A percentile compares a stretch with the other conserved stretches of the same genome.
Conservation (phyloP, 2,329 filamentous ascomycete species). For the Aspergillus calidoustus region DNA sequence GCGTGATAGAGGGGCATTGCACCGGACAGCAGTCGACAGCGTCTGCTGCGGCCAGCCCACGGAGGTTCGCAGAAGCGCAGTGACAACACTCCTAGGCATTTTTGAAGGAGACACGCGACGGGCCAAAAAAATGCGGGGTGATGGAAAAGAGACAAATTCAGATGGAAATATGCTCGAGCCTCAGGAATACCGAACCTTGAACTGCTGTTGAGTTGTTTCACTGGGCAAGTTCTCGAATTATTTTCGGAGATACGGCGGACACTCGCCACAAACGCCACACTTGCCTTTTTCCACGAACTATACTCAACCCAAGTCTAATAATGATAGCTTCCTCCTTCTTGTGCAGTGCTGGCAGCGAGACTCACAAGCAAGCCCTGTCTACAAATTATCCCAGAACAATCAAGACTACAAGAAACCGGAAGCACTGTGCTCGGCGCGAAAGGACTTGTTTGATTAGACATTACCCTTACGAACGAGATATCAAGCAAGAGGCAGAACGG, state of each 20-base stretch:
- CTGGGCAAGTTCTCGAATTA: neutral
- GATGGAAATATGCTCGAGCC: neutral
- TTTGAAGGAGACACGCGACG: slow-evolving; percentile 25
- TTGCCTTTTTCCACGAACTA: slow-evolving; percentile 1
- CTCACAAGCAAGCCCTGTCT: too few species aligned
- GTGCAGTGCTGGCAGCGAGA: too few species aligned
- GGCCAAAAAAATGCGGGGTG: slow-evolving; percentile 4
- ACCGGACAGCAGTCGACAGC: slow-evolving; percentile 21
- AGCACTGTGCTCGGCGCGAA: neutral
- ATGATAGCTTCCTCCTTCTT: too few species aligned
- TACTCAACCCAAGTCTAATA: neutral
- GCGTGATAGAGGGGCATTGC: slow-evolving; percentile 28
- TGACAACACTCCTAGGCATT: slow-evolving; percentile 25
- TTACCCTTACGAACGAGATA: neutral
- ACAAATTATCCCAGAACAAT: too few species aligned
- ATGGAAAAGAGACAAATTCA: neutral
- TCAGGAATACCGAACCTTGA: neutral
- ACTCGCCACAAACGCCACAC: slow-evolving; percentile 17
- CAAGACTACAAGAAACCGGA: neutral
- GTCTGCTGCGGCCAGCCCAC: slow-evolving; percentile 27
- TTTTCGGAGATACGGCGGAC: neutral
- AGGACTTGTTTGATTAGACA: neutral
- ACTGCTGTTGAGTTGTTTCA: neutral
- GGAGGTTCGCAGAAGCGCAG: slow-evolving; percentile 27
- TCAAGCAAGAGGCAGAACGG: neutral